Evolutionary conservation across 2,329 filamentous ascomycete genomes (phyloP), one percentile per base, ranked within the genome.

Genomic region (Trichoderma gracile): DNA sequence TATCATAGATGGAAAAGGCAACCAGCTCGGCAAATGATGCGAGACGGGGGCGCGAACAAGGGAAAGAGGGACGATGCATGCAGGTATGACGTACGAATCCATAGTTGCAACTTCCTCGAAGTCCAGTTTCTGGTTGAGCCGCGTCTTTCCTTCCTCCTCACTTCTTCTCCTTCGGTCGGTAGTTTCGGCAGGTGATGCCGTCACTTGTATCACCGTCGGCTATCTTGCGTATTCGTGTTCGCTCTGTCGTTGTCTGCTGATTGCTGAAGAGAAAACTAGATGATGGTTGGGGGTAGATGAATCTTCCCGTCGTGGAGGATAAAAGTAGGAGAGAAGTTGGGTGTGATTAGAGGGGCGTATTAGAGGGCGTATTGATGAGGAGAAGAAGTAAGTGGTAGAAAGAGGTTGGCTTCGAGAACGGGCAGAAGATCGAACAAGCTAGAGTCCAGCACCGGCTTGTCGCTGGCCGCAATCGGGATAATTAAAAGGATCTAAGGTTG

Each of bases 1-100:
- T n/a, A 23, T 23, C 33, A 14, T 53, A 27, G 21, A 40, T 46
- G 58, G 62, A 19, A 54, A 25, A 5, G 10, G 3, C 30, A 33
- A 10, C 60, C 60, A 42, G 56, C 58, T 43, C 25, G 67, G 45
- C 45, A 58, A 43, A 27, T 15, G 40, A 52, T 40, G 21, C 17
- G 38, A 19, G 19, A 9, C 27, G 47, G 40, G 30, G 42, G 60
- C 52, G 46, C 58, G 46, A 19, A 30, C 21, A 38, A 47, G 60
- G 60, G 55, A 52, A 59, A 57, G 55, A 59, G 54, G 47, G 62
- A 53, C 21, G 42, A 52, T 56, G 54, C 40, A 64, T 58, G 62
- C 54, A 57, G 10, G 62, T 52, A 57, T 55, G 68, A 74, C 72
- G 65, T 74, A 74, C 72, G 72, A 74, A 66, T 74, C 72, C 72